These are phyloP conservation scores for Lachnellula arida DNA, from an alignment of 2,329 filamentous ascomycete species.

Conservation along the genomic window DNA sequence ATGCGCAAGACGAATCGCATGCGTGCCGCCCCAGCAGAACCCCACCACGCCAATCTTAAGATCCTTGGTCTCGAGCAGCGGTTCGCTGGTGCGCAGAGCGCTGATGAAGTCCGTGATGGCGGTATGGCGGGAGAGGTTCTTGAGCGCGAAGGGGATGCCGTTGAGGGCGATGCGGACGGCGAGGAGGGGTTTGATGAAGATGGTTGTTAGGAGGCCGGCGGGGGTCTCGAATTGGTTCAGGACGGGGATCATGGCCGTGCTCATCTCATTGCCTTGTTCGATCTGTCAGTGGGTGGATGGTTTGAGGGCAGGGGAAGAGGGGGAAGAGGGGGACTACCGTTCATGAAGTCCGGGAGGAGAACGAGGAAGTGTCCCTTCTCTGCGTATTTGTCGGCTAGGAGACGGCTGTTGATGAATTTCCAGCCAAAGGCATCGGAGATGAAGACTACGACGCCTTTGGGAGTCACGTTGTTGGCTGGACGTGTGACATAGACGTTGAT, in stretches of 20 bases:
- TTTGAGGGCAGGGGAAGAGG: neutral
- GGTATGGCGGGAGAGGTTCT: constrained; percentile 27
- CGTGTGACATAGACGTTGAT: constrained; percentile 41
- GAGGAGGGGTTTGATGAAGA: constrained; percentile 32
- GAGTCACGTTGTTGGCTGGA: constrained; percentile 29
- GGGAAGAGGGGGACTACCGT: constrained; percentile 30
- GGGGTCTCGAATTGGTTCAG: constrained; percentile 21
- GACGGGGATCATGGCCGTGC: constrained; percentile 7
- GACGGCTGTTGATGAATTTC: constrained; percentile 43
- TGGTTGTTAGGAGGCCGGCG: constrained; percentile 17
- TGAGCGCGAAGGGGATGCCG: constrained; percentile 25
- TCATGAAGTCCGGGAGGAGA: constrained; percentile 49
- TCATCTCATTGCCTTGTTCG: constrained; percentile 16
- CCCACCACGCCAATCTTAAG: constrained; percentile 49
- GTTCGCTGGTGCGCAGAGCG: constrained; percentile 30
- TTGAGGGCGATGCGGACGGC: constrained; percentile 41
- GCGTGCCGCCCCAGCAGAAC: constrained; percentile 61
- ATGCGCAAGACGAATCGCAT: constrained; percentile 45
- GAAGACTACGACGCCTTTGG: constrained; percentile 43
- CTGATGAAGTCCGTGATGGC: constrained; percentile 37
- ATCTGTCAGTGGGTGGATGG: neutral
- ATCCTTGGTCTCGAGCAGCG: constrained; percentile 25
- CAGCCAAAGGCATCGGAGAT: constrained; percentile 49
- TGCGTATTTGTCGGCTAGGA: constrained; percentile 46
- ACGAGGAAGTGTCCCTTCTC: constrained; percentile 40